Base-by-base conservation (phyloP, 2,329 filamentous ascomycete species). In the Trichoderma atrobrunneum region DNA sequence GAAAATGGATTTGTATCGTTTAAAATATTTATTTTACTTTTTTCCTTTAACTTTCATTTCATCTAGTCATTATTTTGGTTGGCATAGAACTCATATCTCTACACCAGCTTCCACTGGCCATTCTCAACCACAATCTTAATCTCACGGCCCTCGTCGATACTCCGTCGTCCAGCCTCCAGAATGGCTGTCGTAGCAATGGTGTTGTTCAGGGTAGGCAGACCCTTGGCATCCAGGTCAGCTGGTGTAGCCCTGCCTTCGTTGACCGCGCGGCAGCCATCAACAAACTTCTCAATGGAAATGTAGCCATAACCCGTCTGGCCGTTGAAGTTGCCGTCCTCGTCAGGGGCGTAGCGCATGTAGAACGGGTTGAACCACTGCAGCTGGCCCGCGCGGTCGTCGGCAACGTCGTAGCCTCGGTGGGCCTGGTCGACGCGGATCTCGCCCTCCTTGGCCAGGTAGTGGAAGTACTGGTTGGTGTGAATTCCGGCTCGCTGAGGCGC, bases 381-480 rank as follows among this genome's bases (percentile, higher is more conserved):
- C 79, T 90, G 88, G 54, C 88, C 89, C 2, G 85, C 84, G 24
- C 83, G 87, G 80, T 98, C 95, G 75, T 94, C 92, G n/a, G 95
- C 94, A 12, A 98, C 92, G 78, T 98, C 94, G 83, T 98, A 98
- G 62, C 95, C 95, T 70, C 95, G 89, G 87, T 97, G 97, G 59
- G 94, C 95, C 84, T 98, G 95, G 84, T 98, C 93, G 78, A 97
- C 89, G 73, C 93, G 90, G 77, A 98, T 90, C 84, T 98, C 95
- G 75, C 95, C 95, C 71, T 91, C 89, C 73, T 89, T 88, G 3
- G 89, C 95, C 84, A 98, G 91, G 84, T 96, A 97, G 83, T 98
- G 95, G 86, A 98, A 98, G 84, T 97, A 96, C 84, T 98, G 95
- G 81, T 97, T 97, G 2, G 92, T 95, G 84, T 98, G 95, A n/a